Base-by-base conservation (phyloP, 1,284 basidiomycete genomes). In the Albatrellus sp. region DNA sequence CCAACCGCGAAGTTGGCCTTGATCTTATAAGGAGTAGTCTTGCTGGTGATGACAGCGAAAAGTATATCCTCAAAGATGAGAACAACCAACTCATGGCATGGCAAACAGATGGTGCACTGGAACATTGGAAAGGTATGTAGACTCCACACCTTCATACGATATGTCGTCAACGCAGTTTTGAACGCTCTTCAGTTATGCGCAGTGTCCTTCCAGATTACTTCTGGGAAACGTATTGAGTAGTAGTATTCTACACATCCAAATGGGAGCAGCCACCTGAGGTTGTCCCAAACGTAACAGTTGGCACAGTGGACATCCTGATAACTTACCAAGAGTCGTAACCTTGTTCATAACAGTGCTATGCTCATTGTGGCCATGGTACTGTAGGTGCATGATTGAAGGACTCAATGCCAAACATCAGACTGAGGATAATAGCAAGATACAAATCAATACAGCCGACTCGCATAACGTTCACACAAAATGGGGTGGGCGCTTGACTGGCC, bases 61-160 rank as follows among this genome's bases (percentile, higher is more conserved):
- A 58, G 8, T 75, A 71, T 52, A 57, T 84, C 19, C 54, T 88
- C 45, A 77, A 65, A 0, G 84, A 88, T 59, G 55, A 55, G 31
- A 60, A 69, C 34, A 85, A 86, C 55, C 69, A 68, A 19, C 62
- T 88, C 40, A 68, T 68, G 30, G 67, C 70, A 32, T 72, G 81
- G 63, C 82, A 86, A 58, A 62, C 69, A 41, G 63, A 65, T 37
- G 73, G 75, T 51, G 77, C 75, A 1, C 51, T 75, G 38, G 70
- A 77, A 41, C 89, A 90, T 52, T 92, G 89, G 89, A 74, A 73
- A 53, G 61, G 86, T 87, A 56, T 55, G 80, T 68, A 11, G 5
- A 41, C n/a, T 29, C 16, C 33, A 30, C 43, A 42, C 28, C 35
- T 32, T 20, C 8, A 19, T 19, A 10, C 31, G 13, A 11, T 4